Evolutionary conservation across 2,329 filamentous ascomycete genomes (phyloP).

Genomic region (Fusarium sp.): DNA sequence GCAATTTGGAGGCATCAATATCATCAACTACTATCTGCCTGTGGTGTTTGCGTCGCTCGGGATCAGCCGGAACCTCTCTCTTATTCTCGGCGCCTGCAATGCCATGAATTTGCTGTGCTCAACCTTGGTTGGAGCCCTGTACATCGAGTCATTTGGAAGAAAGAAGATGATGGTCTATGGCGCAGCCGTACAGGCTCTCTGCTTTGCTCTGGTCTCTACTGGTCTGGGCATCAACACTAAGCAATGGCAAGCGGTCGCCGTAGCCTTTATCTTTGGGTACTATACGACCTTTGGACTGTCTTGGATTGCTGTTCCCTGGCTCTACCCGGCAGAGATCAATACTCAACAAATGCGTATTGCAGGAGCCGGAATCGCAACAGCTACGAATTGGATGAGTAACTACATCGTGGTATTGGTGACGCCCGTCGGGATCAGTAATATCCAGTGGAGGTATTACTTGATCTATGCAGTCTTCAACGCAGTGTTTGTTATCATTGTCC

Average conservation of each 20-base stretch:
- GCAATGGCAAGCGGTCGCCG: conserved; percentile 19
- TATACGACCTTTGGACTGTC: conserved; percentile 45
- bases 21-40: conserved; percentile 22
- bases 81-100: conserved; percentile 19
- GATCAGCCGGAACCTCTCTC: conserved; percentile 1
- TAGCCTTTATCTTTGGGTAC: conserved; percentile 46
- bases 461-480: conserved; percentile 51
- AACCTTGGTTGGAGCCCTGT: conserved; percentile 2
- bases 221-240: not conserved
- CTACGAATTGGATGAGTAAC: conserved; percentile 50
- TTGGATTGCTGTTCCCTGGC: conserved; percentile 38
- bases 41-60: conserved; percentile 8
- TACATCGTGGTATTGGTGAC: conserved; percentile 51
- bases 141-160: conserved; percentile 7
- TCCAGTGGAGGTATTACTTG: conserved; percentile 57
- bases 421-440: conserved; percentile 50
- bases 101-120: conserved; percentile 6
- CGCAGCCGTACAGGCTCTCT: conserved; percentile 4
- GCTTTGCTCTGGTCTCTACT: not conserved
- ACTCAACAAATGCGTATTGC: conserved; percentile 50
- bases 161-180: conserved; percentile 14
- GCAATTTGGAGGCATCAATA: conserved; percentile 28
- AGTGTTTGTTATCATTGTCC: conserved; percentile 55
- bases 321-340: conserved; percentile 50
- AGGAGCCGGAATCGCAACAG: conserved; percentile 48